Evolutionary conservation across 495 filamentous ascomycete genomes (phyloP).

Genomic region (Aspergillus bertholletiae): DNA sequence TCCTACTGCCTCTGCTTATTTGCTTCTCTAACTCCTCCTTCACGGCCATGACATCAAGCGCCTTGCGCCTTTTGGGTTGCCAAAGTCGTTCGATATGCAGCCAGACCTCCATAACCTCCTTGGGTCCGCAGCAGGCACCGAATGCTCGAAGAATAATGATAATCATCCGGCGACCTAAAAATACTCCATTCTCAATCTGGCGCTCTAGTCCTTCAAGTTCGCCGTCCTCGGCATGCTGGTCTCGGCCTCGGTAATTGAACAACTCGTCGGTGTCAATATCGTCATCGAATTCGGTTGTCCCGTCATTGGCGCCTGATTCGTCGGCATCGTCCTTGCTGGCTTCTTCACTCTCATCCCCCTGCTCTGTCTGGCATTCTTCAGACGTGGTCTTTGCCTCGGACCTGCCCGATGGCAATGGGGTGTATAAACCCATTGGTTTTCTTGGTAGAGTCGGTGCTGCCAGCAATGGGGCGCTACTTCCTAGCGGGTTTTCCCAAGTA

Average conservation of each 20-base stretch:
- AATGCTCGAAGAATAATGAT: constrained; percentile 40
- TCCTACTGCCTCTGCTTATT: constrained; percentile 12
- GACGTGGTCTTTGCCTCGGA: neutral
- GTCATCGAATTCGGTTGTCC: neutral
- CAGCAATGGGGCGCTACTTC: neutral
- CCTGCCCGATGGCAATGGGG: constrained; percentile 21
- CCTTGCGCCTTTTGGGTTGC: constrained; percentile 36
- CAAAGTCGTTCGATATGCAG: constrained; percentile 40
- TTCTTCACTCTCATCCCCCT: neutral
- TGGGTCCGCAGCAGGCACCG: constrained; percentile 33
- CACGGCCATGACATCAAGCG: constrained; percentile 32
- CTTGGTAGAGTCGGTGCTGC: neutral
- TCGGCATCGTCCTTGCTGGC: neutral
- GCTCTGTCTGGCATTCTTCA: neutral
- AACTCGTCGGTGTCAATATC: constrained; percentile 20
- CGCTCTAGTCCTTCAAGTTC: constrained; percentile 16
- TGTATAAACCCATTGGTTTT: constrained; percentile 24
- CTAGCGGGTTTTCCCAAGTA: constrained; percentile 39
- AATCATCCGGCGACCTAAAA: constrained; percentile 41
- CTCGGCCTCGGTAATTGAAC: constrained; percentile 4
- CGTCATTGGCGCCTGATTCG: neutral
- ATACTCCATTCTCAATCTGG: constrained; percentile 41
- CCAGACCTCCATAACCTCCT: constrained; percentile 40
- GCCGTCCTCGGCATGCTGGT: constrained; percentile 8
- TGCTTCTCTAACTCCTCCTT: constrained; percentile 41